phyloP scores from a whole-genome alignment of 139 green algal genomes.

The Haematococcus lacustris region DNA sequence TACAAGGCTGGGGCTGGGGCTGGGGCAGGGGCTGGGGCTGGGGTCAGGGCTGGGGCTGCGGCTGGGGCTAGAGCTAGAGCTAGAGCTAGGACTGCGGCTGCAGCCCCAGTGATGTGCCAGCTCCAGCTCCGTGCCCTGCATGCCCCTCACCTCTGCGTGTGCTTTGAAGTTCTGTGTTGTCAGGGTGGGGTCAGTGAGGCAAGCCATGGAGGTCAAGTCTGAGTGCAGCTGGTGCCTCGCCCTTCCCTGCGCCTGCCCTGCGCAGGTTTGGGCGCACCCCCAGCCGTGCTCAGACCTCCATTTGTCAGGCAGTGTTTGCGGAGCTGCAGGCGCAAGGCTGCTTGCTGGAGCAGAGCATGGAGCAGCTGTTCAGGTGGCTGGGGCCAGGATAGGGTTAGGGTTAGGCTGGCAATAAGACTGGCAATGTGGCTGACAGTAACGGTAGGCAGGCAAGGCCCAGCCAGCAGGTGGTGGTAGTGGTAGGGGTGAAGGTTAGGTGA shows the following conservation, averaged over 20 bases:
- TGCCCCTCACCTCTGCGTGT: not conserved
- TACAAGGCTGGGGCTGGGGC: too few relatives aligned
- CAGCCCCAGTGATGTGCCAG: not conserved
- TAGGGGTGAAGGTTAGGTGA: too few relatives aligned
- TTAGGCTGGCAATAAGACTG: too few relatives aligned
- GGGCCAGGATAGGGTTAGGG: too few relatives aligned
- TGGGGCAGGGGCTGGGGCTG: too few relatives aligned
- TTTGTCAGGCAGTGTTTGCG: conserved; percentile 59
- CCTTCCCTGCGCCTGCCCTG: not conserved
- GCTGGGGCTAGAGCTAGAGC: too few relatives aligned
- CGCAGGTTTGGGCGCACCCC: conserved; percentile 22
- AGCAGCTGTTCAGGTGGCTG: conserved; percentile 71
- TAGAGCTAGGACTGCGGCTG: not conserved
- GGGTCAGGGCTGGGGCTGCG: too few relatives aligned
- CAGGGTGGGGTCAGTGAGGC: not conserved
- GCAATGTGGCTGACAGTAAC: too few relatives aligned
- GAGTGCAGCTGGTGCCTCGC: not conserved
- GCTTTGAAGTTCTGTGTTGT: not conserved
- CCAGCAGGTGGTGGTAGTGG: too few relatives aligned
- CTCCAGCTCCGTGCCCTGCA: not conserved
- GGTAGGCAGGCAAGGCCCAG: too few relatives aligned
- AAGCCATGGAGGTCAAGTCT: not conserved
- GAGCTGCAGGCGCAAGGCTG: conserved; percentile 33
- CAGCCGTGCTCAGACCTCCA: conserved; percentile 24
- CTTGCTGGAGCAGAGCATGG: conserved; percentile 53